Evolutionary conservation across 148 eudicot species (phyloP), one percentile per base, ranked within the genome.

Genomic region (Dianthus caryophyllus): DNA sequence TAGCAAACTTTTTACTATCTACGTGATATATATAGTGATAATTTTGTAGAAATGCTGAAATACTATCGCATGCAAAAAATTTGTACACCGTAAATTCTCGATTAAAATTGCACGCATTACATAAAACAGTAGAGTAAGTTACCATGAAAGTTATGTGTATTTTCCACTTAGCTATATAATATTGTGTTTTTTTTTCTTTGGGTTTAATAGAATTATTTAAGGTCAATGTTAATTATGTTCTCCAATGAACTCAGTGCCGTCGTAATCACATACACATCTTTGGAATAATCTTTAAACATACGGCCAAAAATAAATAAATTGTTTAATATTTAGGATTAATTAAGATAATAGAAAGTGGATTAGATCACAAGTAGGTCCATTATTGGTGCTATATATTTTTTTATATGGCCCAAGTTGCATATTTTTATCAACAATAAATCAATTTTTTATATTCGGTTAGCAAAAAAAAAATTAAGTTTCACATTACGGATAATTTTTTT

Each of bases 201-300:
- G 8, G 10, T 47, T 25, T n/a, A n/a, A n/a, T 16, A 2, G 16
- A 48, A 6, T 47, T 46, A 9, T 47, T 49, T 30, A 16, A 12
- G 43, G 72, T 74, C 68, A 74, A 67, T 74, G 46, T 46, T 68
- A 61, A 61, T 61, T 67, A 68, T 60, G 6, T 31, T 41, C 29
- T 39, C 47, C 46, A 36, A 63, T 74, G 57, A 74, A 62, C n/a
- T 68, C 73, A 74, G 69, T 74, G 77, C 73, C 77, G 69, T 74
- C 77, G 39, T 74, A 74, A 68, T 74, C 77, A 74, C 4, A 17
- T 33, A n/a, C n/a, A n/a, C n/a, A n/a, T n/a, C n/a, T 61, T 61
- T 50, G 4, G 15, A 30, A 61, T 22, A 61, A 50, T 21, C 41
- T 51, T 68, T 70, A 59, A 10, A 9, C 3, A 38, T n/a, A 56